A percentile compares a stretch with the other conserved stretches of the same genome.
phyloP scores from a whole-genome alignment of 2,329 filamentous ascomycete species.

The Clonostachys chloroleuca region DNA sequence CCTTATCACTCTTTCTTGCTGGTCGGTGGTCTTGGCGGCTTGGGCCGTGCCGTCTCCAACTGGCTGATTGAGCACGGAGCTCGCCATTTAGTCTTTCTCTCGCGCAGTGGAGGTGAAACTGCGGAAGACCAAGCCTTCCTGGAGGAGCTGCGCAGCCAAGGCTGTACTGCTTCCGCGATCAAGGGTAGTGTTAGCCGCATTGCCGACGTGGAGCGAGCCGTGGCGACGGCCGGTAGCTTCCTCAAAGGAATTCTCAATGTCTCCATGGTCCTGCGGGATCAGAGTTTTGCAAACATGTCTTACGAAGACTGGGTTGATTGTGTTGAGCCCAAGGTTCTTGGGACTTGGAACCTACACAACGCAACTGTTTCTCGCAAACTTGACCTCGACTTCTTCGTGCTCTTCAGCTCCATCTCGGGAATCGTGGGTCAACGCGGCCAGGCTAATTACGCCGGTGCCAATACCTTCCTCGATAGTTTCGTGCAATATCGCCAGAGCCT shows the following conservation, averaged over 20 bases:
- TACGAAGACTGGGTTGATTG: slow-evolving; percentile 18
- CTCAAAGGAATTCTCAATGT: slow-evolving; percentile 33
- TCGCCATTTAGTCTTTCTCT: slow-evolving; percentile 40
- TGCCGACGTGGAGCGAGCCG: slow-evolving; percentile 16
- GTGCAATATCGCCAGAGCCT: slow-evolving; percentile 11
- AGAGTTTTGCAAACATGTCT: slow-evolving; percentile 18
- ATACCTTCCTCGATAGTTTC: slow-evolving; percentile 28
- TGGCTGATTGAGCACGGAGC: slow-evolving; percentile 47
- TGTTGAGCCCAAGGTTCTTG: slow-evolving; percentile 20
- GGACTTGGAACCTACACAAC: slow-evolving; percentile 27
- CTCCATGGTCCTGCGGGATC: slow-evolving; percentile 25
- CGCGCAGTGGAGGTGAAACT: slow-evolving; percentile 29
- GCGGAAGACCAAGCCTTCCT: slow-evolving; percentile 8
- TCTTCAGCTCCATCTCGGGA: slow-evolving; percentile 20
- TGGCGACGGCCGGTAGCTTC: slow-evolving; percentile 11
- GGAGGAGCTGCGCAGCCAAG: slow-evolving; percentile 14
- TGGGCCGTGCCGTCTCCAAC: slow-evolving; percentile 29
- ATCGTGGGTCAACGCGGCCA: slow-evolving; percentile 21
- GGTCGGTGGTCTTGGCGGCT: slow-evolving; percentile 22
- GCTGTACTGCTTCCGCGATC: slow-evolving; percentile 16
- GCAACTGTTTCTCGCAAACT: neutral
- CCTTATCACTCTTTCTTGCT: slow-evolving; percentile 17
- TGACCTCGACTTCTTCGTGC: slow-evolving; percentile 23
- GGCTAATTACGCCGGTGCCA: slow-evolving; percentile 30
- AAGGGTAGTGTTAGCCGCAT: slow-evolving; percentile 21